Percentiles rank a stretch among this genome's conserved stretches.
These are phyloP conservation scores for Ceratorhiza oryzae-sativae DNA, from an alignment of 1,284 basidiomycete species.

Conservation along the genomic window DNA sequence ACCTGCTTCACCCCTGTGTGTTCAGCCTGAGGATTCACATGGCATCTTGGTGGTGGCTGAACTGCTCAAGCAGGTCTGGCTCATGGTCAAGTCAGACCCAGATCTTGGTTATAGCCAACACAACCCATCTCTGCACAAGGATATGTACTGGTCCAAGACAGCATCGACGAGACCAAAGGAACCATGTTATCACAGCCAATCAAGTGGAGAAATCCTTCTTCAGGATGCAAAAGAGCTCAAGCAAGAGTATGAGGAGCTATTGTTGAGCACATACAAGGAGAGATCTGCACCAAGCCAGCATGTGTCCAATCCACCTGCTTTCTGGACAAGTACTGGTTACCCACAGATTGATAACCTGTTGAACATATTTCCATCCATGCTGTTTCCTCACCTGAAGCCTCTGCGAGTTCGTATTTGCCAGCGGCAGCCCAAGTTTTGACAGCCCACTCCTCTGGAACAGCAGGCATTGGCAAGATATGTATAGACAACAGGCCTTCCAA, in stretches of 20 bases:
- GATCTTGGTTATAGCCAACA: neutral
- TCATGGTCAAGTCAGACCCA: neutral
- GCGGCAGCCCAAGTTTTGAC: conserved; percentile 7
- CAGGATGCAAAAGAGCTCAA: conserved; percentile 26
- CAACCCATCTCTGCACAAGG: neutral
- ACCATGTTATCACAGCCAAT: conserved; percentile 27
- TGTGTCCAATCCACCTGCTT: neutral
- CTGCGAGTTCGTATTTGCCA: neutral
- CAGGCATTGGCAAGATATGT: neutral
- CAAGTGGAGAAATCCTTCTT: conserved; percentile 31
- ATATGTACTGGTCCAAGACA: conserved; percentile 30
- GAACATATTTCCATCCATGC: too few species aligned
- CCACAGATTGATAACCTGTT: neutral
- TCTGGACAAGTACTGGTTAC: too few species aligned
- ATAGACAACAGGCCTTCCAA: neutral
- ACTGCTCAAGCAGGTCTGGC: conserved; percentile 26
- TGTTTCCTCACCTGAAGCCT: neutral
- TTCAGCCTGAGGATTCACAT: neutral
- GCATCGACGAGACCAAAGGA: conserved; percentile 20
- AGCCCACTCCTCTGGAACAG: conserved; percentile 8
- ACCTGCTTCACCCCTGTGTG: neutral
- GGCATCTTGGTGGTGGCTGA: neutral
- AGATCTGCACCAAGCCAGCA: neutral
- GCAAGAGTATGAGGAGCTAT: conserved; percentile 11
- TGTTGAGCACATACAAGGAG: neutral